These are phyloP conservation scores for Xerocomellus amylosporus DNA, from an alignment of 768 basidiomycete species.

Conservation along the genomic window DNA sequence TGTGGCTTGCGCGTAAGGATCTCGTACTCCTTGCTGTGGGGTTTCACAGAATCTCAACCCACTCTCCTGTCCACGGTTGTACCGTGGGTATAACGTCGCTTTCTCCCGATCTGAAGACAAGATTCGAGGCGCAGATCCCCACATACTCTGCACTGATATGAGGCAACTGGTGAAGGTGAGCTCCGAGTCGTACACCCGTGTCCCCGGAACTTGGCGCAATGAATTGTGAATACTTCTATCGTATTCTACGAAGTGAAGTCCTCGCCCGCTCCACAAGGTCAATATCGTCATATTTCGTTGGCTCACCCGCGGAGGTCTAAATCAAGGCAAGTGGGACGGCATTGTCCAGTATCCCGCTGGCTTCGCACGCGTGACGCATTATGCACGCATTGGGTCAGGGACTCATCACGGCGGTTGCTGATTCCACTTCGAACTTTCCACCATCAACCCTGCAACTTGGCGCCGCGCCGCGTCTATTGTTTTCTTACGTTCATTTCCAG, in stretches of 20 bases:
- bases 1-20: neutral
- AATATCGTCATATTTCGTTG: neutral
- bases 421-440: constrained; percentile 8
- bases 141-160: neutral
- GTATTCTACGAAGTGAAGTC: no score
- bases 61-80: neutral
- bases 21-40: neutral
- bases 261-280: neutral
- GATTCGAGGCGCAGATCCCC: constrained; percentile 1
- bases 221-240: no score
- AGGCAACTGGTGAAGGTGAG: neutral
- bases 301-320: neutral
- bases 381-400: neutral
- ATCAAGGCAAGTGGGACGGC: neutral
- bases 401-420: neutral
- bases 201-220: no score
- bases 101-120: neutral
- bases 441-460: neutral
- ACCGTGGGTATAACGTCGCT: neutral
- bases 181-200: no score
- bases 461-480: neutral
- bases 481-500: neutral
- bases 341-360: neutral
- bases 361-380: constrained; percentile 3
- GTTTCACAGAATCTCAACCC: neutral